Evolutionary conservation across 208 protist species (phyloP), one percentile per base, ranked within the genome.

Genomic region (Porcisia hertigi): DNA sequence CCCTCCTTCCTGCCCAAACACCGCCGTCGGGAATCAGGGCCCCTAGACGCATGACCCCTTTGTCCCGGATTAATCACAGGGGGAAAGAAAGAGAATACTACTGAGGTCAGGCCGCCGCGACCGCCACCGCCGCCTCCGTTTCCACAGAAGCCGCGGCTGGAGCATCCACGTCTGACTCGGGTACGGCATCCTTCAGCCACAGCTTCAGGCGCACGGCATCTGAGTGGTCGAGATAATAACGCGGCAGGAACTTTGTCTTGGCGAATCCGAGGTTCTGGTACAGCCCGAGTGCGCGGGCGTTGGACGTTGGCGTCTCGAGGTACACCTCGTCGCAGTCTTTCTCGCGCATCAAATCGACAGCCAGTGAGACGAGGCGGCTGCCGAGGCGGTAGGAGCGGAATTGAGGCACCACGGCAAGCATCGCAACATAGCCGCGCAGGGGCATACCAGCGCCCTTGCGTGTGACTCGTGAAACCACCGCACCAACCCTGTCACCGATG

Each of bases 201-300:
- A 98, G 81, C 87, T 98, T 98, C 71, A 99, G 91, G 11, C 98
- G 96, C 73, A 96, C 94, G 18, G 98, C 98, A 71, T 98, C 93
- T 12, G 86, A 94, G 80, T 98, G 94, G 75, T 98, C 97, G 23
- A 99, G 93, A 79, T 98, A 98, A 87, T 98, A 98, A 11, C 88
- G 84, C 9, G 87, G 86, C 16, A 96, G 82, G 73, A 92, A 96
- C 83, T 94, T 94, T 3, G 85, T 91, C 79, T 96, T 96, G 43
- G 82, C 90, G 80, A 99, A 99, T 57, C 98, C 98, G n/a, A 99
- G 88, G 71, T 86, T 93, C 78, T 98, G 80, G 85, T 99, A 99
- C 20, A 99, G 87, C 23, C 77, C 67, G 52, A 99, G 86, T 0
- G 98, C 98, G 30, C 91, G 83, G 41, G 81, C 80, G 77, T 99